Percentiles rank a stretch among this genome's conserved stretches.
Conservation (phyloP, 208 protist species). For the Leptomonas pyrrhocoris region DNA sequence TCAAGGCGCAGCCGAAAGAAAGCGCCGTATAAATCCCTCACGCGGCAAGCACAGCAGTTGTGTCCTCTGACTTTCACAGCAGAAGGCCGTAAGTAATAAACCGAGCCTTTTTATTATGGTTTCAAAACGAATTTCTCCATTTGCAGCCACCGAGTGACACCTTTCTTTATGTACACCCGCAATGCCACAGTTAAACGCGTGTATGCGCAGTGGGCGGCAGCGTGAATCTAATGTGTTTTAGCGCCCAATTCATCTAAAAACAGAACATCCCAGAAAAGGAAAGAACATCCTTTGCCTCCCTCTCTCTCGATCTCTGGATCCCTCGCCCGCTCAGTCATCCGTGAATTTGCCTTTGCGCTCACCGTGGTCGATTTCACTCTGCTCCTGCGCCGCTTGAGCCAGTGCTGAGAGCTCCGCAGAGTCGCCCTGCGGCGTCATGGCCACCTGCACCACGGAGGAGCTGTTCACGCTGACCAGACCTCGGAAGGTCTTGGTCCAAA, state of each 20-base stretch:
- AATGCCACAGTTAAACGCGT: no score
- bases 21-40: no score
- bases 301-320: not conserved
- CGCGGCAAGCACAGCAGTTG: no score
- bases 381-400: slow-evolving; percentile 41
- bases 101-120: no score
- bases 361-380: slow-evolving; percentile 29
- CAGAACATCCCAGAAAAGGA: not conserved
- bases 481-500: slow-evolving; percentile 77
- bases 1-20: no score
- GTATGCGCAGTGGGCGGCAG: not conserved
- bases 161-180: no score
- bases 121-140: no score
- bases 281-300: not conserved
- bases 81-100: no score
- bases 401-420: slow-evolving; percentile 32
- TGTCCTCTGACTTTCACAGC: no score
- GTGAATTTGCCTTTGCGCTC: slow-evolving; percentile 3
- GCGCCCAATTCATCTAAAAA: not conserved
- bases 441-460: slow-evolving; percentile 67
- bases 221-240: not conserved
- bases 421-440: slow-evolving; percentile 36
- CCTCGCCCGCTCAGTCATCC: not conserved
- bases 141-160: no score
- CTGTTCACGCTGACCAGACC: slow-evolving; percentile 86